Conservation (phyloP, 2,329 filamentous ascomycete genomes). For the Exserohilum turcica region DNA sequence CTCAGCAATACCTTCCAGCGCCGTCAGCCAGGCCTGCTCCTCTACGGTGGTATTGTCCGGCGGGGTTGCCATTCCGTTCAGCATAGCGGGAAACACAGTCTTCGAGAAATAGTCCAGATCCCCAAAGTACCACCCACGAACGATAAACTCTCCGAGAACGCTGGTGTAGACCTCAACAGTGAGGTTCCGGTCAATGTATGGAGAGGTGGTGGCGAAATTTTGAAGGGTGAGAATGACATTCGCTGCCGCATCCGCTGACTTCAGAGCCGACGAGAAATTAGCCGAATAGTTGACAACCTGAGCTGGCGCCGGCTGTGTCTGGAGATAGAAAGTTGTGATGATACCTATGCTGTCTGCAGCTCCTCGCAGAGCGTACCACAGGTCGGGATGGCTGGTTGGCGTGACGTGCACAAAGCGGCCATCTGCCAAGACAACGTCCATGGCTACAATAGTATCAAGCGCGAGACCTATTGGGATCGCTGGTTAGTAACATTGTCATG, state of each 20-base stretch:
- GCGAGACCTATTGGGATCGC: background rate
- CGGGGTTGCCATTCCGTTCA: slow-evolving; percentile 1
- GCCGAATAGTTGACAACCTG: background rate
- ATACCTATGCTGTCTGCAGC: slow-evolving; percentile 20
- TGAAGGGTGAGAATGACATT: slow-evolving; percentile 6
- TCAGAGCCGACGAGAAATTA: slow-evolving; percentile 2
- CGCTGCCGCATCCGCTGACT: background rate
- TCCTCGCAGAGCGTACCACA: slow-evolving; percentile 3
- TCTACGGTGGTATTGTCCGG: slow-evolving; percentile 4
- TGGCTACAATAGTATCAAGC: slow-evolving; percentile 5
- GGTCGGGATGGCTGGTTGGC: background rate
- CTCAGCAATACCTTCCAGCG: slow-evolving; percentile 8
- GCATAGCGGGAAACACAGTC: slow-evolving; percentile 2
- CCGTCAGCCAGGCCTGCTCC: background rate
- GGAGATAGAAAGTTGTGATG: slow-evolving; percentile 37
- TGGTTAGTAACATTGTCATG: background rate
- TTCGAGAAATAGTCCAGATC: background rate
- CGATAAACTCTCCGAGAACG: slow-evolving; percentile 1
- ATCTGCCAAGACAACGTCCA: slow-evolving; percentile 5
- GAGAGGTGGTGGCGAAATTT: slow-evolving; percentile 1
- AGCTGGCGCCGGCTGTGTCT: slow-evolving; percentile 24
- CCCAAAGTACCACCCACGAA: slow-evolving; percentile 12
- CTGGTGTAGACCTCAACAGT: slow-evolving; percentile 8
- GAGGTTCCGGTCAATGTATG: slow-evolving; percentile 1
- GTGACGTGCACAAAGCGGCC: background rate